Evolutionary conservation across 768 basidiomycete species (phyloP).

Genomic region (Suillus subalutaceus): DNA sequence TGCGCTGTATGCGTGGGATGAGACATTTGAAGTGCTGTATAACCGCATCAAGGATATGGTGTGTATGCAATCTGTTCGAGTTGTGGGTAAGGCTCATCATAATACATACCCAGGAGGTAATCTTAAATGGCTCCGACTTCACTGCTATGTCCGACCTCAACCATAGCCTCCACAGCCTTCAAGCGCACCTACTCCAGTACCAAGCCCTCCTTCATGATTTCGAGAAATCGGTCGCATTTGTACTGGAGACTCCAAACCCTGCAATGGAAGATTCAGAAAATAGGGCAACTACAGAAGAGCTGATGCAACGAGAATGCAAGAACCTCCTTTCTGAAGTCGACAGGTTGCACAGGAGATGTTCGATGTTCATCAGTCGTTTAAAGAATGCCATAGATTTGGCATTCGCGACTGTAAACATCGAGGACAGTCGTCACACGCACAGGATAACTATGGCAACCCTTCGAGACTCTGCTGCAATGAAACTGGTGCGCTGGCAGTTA

Average conservation of each 20-base stretch:
- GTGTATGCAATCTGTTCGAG: constrained; percentile 27
- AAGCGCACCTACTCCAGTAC: constrained; percentile 55
- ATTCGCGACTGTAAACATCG: constrained; percentile 61
- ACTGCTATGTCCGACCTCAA: constrained; percentile 51
- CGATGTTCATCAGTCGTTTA: constrained; percentile 31
- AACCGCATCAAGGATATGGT: constrained; percentile 50
- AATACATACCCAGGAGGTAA: not conserved
- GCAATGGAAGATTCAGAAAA: constrained; percentile 11
- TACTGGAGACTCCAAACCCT: constrained; percentile 47
- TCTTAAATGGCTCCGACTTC: constrained; percentile 38
- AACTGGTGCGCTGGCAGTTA: constrained; percentile 23
- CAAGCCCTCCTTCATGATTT: constrained; percentile 51
- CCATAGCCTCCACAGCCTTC: constrained; percentile 52
- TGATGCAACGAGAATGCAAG: constrained; percentile 21
- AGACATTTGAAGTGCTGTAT: constrained; percentile 49
- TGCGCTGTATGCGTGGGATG: constrained; percentile 56
- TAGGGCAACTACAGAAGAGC: not conserved
- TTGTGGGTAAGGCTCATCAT: not conserved
- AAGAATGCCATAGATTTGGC: constrained; percentile 41
- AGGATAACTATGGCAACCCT: constrained; percentile 43
- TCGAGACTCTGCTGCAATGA: constrained; percentile 44
- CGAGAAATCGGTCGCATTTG: constrained; percentile 46
- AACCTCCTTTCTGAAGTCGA: constrained; percentile 47
- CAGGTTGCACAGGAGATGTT: constrained; percentile 33
- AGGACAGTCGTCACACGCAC: constrained; percentile 58